These are phyloP conservation scores for Trichosporon inkin DNA, from an alignment of 1,284 basidiomycete genomes.

Conservation along the genomic window DNA sequence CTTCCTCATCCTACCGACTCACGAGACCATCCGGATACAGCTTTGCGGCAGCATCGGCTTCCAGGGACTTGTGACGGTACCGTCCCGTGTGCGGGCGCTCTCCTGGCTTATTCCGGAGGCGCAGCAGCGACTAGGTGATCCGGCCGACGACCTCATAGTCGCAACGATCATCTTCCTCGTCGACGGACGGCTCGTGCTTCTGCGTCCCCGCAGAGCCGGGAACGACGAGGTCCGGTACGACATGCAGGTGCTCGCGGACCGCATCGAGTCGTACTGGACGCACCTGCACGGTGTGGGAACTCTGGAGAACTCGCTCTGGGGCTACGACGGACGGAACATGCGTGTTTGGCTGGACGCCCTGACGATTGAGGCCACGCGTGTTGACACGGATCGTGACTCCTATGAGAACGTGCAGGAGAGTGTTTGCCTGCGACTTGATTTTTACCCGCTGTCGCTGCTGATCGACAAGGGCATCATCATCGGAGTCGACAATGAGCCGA, in stretches of 20 bases:
- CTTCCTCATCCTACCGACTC: constrained; percentile 83
- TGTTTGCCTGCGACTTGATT: constrained; percentile 82
- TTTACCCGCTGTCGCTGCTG: constrained; percentile 91
- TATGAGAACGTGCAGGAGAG: constrained; percentile 80
- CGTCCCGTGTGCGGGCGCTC: constrained; percentile 78
- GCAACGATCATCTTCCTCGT: constrained; percentile 96
- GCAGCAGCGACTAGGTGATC: constrained; percentile 95
- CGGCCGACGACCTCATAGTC: constrained; percentile 83
- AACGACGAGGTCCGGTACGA: constrained; percentile 86
- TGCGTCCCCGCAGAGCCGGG: constrained; percentile 77
- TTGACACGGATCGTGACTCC: constrained; percentile 51
- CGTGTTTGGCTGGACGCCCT: constrained; percentile 94
- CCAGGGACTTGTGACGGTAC: constrained; percentile 80
- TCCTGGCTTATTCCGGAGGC: constrained; percentile 95
- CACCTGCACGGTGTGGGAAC: constrained; percentile 87
- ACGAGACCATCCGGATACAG: constrained; percentile 76
- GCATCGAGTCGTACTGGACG: constrained; percentile 98
- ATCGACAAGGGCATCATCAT: constrained; percentile 99
- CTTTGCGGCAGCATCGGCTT: constrained; percentile 94
- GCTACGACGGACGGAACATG: constrained; percentile 84
- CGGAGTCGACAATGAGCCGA: constrained; percentile 84
- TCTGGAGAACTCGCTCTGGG: constrained; percentile 96
- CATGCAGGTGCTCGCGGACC: constrained; percentile 92
- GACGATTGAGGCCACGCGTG: constrained; percentile 66
- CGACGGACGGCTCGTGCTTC: constrained; percentile 82